These are phyloP conservation scores for Sindora glabra DNA, from an alignment of 306 rosid species.

Conservation along the genomic window DNA sequence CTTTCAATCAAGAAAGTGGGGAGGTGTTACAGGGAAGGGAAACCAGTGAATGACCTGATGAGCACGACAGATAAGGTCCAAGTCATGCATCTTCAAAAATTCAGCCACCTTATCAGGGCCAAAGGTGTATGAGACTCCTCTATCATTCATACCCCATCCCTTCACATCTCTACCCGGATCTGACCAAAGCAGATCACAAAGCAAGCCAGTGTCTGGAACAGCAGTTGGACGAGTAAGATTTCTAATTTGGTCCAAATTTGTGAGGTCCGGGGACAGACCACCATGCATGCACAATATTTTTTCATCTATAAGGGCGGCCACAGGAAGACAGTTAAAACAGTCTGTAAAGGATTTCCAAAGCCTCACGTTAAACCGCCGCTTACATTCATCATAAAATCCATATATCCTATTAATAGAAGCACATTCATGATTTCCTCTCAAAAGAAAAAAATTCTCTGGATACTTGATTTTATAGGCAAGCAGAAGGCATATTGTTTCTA, in stretches of 20 bases:
- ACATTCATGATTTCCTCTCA: slow-evolving; percentile 91
- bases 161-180: slow-evolving; percentile 85
- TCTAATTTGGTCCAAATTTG: slow-evolving; percentile 73
- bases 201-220: slow-evolving; percentile 83
- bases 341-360: slow-evolving; percentile 67
- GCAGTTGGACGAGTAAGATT: slow-evolving; percentile 67
- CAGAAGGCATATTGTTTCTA: slow-evolving; percentile 90
- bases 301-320: slow-evolving; percentile 63
- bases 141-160: slow-evolving; percentile 97
- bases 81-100: slow-evolving; percentile 65
- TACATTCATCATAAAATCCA: slow-evolving; percentile 76
- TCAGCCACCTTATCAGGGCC: slow-evolving; percentile 87
- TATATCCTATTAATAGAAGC: slow-evolving; percentile 88
- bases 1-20: not conserved
- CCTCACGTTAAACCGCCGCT: slow-evolving; percentile 67
- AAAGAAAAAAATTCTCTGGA: too few species aligned
- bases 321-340: slow-evolving; percentile 62
- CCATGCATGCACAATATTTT: slow-evolving; percentile 83
- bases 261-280: slow-evolving; percentile 87
- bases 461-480: slow-evolving; percentile 83
- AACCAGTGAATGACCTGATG: slow-evolving; percentile 56
- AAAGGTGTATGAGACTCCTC: slow-evolving; percentile 90
- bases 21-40: not conserved
- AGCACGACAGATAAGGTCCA: slow-evolving; percentile 89
- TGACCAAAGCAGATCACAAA: slow-evolving; percentile 95